A percentile compares a stretch with the other conserved stretches of the same genome.
These are phyloP conservation scores for Thelonectria olida DNA, from an alignment of 2,329 filamentous ascomycete species.

Conservation along the genomic window DNA sequence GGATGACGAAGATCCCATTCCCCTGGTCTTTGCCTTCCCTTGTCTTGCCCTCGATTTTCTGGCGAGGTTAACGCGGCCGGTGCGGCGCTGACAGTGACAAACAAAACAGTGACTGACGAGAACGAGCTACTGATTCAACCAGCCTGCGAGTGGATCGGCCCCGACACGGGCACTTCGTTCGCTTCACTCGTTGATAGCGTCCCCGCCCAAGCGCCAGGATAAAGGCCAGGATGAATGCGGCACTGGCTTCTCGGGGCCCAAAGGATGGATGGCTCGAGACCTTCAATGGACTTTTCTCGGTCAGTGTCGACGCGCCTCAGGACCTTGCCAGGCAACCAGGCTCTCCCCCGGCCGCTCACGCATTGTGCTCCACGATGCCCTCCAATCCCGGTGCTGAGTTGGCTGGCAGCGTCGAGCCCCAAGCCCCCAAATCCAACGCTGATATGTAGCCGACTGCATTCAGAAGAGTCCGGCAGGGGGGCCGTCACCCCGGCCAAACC, in stretches of 20 bases:
- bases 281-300: background rate
- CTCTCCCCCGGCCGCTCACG: slow-evolving; percentile 5
- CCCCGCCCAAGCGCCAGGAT: background rate
- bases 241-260: background rate
- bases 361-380: slow-evolving; percentile 9
- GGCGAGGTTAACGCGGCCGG: slow-evolving; percentile 12
- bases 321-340: background rate
- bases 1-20: background rate
- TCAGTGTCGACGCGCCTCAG: slow-evolving; percentile 9
- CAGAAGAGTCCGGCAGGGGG: slow-evolving; percentile 28
- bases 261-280: background rate
- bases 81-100: too few species aligned
- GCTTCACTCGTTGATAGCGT: background rate
- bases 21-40: background rate
- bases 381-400: slow-evolving; percentile 1
- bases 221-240: slow-evolving; percentile 18
- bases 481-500: slow-evolving; percentile 10
- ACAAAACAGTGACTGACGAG: background rate
- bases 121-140: background rate
- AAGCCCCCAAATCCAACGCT: slow-evolving; percentile 13
- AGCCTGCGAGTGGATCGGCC: background rate
- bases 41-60: background rate
- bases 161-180: background rate
- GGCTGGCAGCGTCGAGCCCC: background rate
- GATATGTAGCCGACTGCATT: slow-evolving; percentile 29